Evolutionary conservation across 176 grass and related monocot species (phyloP), one percentile per base, ranked within the genome.

Genomic region (Aegilops longissima): DNA sequence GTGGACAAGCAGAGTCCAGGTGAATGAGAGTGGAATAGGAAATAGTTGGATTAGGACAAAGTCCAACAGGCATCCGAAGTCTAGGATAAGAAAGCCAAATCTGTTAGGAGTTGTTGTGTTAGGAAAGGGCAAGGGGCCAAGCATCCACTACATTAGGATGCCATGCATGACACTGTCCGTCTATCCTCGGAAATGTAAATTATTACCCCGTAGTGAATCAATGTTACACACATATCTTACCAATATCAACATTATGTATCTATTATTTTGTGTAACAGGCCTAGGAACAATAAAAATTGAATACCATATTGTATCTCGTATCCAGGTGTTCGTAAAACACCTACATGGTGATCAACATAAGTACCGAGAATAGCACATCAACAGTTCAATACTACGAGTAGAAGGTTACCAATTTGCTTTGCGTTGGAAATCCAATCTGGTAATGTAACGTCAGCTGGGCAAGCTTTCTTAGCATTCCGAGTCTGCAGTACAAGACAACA

Each of bases 391-490:
- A 87, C 36, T 66, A 67, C 66, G 54, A 35, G 75, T 67, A 56
- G 74, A 9, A 88, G 5, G 68, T 84, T 87, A 98, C 97, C 97
- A 82, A 91, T 93, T 79, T 93, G 92, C 84, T 88, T 98, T 71
- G 94, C 88, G 73, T 94, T 82, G 23, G 80, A 79, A 79, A 98
- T 78, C 97, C 97, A 98, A 64, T 94, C 83, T 78, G 97, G 97
- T 92, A 96, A 89, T 63, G 92, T 59, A 88, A 98, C 80, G 21
- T 33, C 80, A 84, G 88, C 80, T 51, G 97, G 97, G 93, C 97
- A 98, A 87, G 97, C 94, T 84, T 98, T 98, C 80, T 94, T 93
- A 89, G 97, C 94, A 94, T 94, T 98, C 66, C 97, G 89, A 82
- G 97, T 98, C 97, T 98, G 73, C 52, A 78, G 78, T 74, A 74